These are phyloP conservation scores for carrot (Daucus carota) DNA, from an alignment of 129 eudicot genomes.

Conservation along the genomic window DNA sequence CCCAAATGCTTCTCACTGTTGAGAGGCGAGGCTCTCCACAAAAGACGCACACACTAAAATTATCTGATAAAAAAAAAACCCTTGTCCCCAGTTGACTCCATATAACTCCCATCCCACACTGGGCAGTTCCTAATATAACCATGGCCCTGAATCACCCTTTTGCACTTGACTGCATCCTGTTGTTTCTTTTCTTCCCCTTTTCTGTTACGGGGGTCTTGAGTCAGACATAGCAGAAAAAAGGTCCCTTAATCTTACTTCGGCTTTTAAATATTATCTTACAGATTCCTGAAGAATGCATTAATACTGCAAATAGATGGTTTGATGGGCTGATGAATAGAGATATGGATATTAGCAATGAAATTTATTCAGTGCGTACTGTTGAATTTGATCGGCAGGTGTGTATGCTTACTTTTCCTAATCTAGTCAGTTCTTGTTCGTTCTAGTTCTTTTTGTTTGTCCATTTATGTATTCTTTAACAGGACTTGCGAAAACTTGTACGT, in stretches of 20 bases:
- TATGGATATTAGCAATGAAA: constrained; percentile 54
- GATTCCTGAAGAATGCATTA: constrained; percentile 32
- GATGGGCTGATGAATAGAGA: constrained; percentile 77
- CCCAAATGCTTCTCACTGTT: no score
- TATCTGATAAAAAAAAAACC: no score
- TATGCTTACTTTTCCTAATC: constrained; percentile 3
- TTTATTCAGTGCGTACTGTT: constrained; percentile 68
- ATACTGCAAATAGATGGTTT: constrained; percentile 60
- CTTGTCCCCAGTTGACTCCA: no score
- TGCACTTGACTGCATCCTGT: no score
- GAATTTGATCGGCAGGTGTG: constrained; percentile 94
- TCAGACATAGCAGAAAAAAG: not conserved
- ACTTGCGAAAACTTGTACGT: constrained; percentile 67
- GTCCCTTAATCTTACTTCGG: not conserved
- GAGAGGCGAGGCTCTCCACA: no score
- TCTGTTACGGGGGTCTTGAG: no score
- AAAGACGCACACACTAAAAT: no score
- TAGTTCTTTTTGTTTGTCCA: not conserved
- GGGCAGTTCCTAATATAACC: no score
- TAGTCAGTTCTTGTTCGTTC: not conserved
- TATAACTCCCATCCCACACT: no score
- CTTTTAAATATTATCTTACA: constrained; percentile 16
- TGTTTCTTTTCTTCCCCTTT: no score
- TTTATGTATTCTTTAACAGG: constrained; percentile 29
- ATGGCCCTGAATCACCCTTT: no score